These are phyloP conservation scores for Penicillium hesseltinei DNA, from an alignment of 2,329 filamentous ascomycete species.

Conservation along the genomic window DNA sequence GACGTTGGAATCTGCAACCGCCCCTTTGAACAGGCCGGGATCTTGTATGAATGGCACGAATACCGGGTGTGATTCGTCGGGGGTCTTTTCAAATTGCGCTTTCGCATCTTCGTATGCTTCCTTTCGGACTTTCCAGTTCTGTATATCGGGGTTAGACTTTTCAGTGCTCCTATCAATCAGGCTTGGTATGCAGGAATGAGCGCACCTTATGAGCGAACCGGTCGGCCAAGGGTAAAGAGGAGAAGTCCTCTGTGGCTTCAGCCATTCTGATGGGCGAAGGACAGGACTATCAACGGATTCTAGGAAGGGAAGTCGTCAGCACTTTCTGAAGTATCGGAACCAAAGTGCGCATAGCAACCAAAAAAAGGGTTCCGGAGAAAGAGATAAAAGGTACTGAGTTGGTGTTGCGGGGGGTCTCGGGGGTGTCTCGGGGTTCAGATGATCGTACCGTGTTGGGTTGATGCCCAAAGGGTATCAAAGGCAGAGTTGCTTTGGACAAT, in stretches of 20 bases:
- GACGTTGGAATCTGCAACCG: conserved; percentile 91
- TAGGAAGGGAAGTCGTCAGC: not conserved
- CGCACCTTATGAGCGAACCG: conserved; percentile 46
- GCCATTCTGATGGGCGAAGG: conserved; percentile 35
- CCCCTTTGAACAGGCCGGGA: conserved; percentile 82
- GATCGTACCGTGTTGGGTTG: conserved; percentile 17
- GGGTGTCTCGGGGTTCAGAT: not conserved
- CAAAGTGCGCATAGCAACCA: not conserved
- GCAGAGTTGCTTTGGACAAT: conserved; percentile 9
- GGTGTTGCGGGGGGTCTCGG: not conserved
- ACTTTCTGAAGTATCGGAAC: not conserved
- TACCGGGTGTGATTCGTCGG: conserved; percentile 78
- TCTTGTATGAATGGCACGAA: conserved; percentile 88
- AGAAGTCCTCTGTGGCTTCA: conserved; percentile 45
- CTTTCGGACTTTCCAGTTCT: conserved; percentile 97
- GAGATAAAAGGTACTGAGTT: not conserved
- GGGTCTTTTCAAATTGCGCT: conserved; percentile 79
- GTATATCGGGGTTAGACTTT: conserved; percentile 12
- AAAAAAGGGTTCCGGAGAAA: not conserved
- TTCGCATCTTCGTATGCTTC: conserved; percentile 89
- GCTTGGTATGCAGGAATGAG: not conserved
- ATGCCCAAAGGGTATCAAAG: conserved; percentile 21
- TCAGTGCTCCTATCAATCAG: conserved; percentile 17
- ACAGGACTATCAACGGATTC: not conserved
- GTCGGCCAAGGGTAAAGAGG: conserved; percentile 43